Base-by-base conservation (phyloP, 2,329 filamentous ascomycete species). In the Cercospora sp. region DNA sequence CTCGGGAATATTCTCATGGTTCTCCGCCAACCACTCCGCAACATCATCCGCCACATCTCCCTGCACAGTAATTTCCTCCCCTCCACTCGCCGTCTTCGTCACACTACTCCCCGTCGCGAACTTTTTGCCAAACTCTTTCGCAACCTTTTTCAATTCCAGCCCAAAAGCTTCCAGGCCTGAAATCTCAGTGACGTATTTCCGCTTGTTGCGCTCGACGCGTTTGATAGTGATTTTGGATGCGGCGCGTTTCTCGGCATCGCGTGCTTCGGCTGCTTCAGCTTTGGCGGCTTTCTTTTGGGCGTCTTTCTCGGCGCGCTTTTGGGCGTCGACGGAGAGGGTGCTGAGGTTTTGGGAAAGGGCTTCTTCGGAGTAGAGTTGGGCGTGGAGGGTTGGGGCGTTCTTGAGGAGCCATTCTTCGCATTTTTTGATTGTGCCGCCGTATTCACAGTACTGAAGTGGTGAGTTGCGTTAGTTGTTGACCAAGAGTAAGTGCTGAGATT, bases 181-280 rank as follows among this genome's bases (percentile, higher is more conserved):
- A n/a, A 99, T 89, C 16, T 94, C 90, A 0, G 95, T 99, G 65
- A 99, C 94, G 79, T 90, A 96, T 84, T 99, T 99, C 77, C 95
- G 89, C 86, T 99, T 99, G 82, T 97, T 98, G 71, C 95, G 89
- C 85, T 98, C 95, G 75, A 99, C 95, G 28, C 95, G 92, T 87
- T 97, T 97, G 83, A 99, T 97, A 66, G 88, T 89, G 64, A 99
- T 84, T 77, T 93, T 91, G 72, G 91, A 92, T 69, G 91, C 88
- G 43, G 93, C 92, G 74, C 94, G 91, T 77, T 91, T 90, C 79
- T 94, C 92, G 26, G 89, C 90, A 71, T 94, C 90, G 78, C 93
- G 93, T 71, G 90, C 88, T 81, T 97, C 94, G 21, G 89, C 90
- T 28, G 93, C 90, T 72, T 93, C 92, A 63, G 95, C 95, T 84